phyloP scores from a whole-genome alignment of 768 basidiomycete species.

The Heimioporus sp. region DNA sequence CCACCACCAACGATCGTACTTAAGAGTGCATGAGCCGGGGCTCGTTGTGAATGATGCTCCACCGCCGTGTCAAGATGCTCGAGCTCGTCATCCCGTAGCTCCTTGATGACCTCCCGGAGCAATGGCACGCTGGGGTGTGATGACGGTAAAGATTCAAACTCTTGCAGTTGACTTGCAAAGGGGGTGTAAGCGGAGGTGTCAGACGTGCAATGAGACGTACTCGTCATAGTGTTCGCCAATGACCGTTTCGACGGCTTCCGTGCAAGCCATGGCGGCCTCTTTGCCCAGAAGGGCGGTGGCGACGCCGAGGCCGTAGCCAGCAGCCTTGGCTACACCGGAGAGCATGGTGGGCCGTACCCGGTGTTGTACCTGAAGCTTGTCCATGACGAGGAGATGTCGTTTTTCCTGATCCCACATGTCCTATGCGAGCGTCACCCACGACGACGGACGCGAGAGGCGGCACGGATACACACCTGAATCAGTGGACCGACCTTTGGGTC shows the following conservation, averaged over 20 bases:
- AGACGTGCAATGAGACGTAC: constrained; percentile 47
- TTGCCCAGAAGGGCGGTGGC: constrained; percentile 85
- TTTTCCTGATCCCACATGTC: constrained; percentile 98
- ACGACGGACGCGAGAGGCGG: neutral
- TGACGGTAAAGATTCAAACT: constrained; percentile 58
- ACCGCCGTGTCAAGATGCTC: constrained; percentile 93
- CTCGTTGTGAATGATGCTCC: constrained; percentile 81
- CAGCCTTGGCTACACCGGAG: constrained; percentile 80
- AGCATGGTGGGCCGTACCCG: constrained; percentile 79
- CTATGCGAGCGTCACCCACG: constrained; percentile 36
- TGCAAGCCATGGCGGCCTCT: constrained; percentile 97
- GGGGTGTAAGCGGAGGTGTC: constrained; percentile 4
- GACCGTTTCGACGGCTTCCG: constrained; percentile 95
- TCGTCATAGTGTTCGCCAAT: constrained; percentile 99
- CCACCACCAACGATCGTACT: constrained; percentile 83
- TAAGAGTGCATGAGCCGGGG: constrained; percentile 87
- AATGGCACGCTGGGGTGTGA: constrained; percentile 79
- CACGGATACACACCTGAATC: constrained; percentile 60
- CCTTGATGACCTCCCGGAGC: constrained; percentile 67
- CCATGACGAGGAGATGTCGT: constrained; percentile 85
- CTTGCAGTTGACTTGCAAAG: constrained; percentile 69
- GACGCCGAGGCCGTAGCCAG: constrained; percentile 85
- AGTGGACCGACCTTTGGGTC: constrained; percentile 57
- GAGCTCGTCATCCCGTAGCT: constrained; percentile 92
- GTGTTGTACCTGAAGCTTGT: constrained; percentile 82